These are phyloP conservation scores for Astrothelium subdiscretum DNA, from an alignment of 495 filamentous ascomycete species.

Conservation along the genomic window DNA sequence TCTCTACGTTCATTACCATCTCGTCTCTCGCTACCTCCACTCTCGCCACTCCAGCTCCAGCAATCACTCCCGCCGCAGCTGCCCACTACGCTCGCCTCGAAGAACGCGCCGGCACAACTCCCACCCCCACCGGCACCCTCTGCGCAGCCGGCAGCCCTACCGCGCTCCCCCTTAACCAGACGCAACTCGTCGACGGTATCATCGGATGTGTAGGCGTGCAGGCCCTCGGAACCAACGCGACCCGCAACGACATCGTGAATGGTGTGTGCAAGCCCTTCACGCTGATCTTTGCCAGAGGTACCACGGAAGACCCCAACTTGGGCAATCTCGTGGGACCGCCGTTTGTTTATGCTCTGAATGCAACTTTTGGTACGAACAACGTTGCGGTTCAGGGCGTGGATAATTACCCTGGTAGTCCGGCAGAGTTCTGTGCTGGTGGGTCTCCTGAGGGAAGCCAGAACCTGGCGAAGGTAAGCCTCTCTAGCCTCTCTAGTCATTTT, in stretches of 20 bases:
- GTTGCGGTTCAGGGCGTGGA: slow-evolving; percentile 13
- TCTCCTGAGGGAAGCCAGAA: not conserved
- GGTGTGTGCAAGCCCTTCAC: slow-evolving; percentile 9
- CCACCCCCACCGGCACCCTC: not conserved
- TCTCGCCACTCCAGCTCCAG: not conserved
- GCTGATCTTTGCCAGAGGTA: slow-evolving; percentile 14
- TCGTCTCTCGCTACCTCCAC: not conserved
- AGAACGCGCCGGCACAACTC: not conserved
- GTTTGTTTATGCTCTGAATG: slow-evolving; percentile 6
- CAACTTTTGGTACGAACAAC: slow-evolving; percentile 1
- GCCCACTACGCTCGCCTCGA: not conserved
- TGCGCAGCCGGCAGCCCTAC: not conserved
- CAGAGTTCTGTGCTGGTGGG: not conserved
- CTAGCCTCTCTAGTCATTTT: not conserved
- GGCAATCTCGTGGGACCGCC: slow-evolving; percentile 10
- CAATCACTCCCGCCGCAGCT: not conserved
- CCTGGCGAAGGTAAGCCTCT: not conserved
- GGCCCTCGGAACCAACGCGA: not conserved
- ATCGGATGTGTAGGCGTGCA: not conserved
- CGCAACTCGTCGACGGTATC: not conserved
- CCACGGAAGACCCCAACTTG: slow-evolving; percentile 8
- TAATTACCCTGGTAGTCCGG: not conserved
- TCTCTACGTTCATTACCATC: not conserved
- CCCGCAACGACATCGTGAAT: slow-evolving; percentile 10
- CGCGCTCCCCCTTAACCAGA: not conserved